A percentile compares a stretch with the other conserved stretches of the same genome.
Conservation (phyloP, 768 basidiomycete genomes). For the Pulveroboletus frians region DNA sequence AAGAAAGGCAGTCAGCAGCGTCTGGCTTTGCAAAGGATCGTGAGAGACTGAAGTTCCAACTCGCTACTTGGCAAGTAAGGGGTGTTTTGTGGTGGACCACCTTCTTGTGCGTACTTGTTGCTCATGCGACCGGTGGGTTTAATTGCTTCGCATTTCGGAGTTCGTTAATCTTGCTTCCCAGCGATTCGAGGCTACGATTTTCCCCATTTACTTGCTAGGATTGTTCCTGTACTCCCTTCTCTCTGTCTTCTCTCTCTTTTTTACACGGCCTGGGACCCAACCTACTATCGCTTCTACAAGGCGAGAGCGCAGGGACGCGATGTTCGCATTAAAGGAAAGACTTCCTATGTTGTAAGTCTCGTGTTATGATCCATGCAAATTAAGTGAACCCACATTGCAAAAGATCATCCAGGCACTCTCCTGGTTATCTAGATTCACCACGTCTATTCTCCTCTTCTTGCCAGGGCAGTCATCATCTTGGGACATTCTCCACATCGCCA, state of each 20-base stretch:
- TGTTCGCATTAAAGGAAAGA: slow-evolving; percentile 62
- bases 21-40: slow-evolving; percentile 37
- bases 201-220: slow-evolving; percentile 12
- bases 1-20: slow-evolving; percentile 48
- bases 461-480: slow-evolving; percentile 37
- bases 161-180: slow-evolving; percentile 8
- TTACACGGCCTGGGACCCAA: slow-evolving; percentile 87
- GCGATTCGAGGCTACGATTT: slow-evolving; percentile 20
- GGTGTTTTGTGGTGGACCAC: slow-evolving; percentile 62
- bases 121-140: slow-evolving; percentile 45
- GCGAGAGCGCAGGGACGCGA: slow-evolving; percentile 68
- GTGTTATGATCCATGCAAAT: not conserved
- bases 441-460: slow-evolving; percentile 42
- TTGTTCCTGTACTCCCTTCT: slow-evolving; percentile 43
- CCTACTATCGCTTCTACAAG: slow-evolving; percentile 55
- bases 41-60: slow-evolving; percentile 43
- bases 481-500: slow-evolving; percentile 36
- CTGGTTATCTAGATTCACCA: slow-evolving; percentile 55
- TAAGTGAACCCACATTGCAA: slow-evolving; percentile 1
- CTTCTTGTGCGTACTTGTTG: slow-evolving; percentile 37
- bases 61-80: slow-evolving; percentile 63
- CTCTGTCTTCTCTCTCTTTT: slow-evolving; percentile 55
- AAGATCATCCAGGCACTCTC: slow-evolving; percentile 55
- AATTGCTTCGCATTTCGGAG: not conserved
- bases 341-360: slow-evolving; percentile 53